Conservation (phyloP, 163 green algal genomes). For the Coccomyxa subellipsoidea region DNA sequence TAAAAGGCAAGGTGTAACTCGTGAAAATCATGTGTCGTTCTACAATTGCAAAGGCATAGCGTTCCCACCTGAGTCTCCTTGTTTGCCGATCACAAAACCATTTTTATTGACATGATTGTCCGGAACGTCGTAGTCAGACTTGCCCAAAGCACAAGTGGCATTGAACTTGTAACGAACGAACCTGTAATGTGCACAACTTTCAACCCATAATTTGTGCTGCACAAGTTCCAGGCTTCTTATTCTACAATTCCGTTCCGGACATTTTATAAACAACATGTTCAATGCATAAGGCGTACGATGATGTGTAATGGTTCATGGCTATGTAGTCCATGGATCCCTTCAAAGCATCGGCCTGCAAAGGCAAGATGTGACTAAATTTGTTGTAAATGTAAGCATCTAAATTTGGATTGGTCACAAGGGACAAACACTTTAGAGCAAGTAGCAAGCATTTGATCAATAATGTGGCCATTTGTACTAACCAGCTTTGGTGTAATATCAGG, state of each 20-base stretch:
- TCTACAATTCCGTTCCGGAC: no score
- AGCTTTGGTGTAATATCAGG: not conserved
- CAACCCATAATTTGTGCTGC: no score
- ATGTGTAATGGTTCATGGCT: conserved; percentile 55
- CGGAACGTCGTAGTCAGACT: no score
- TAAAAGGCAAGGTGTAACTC: no score
- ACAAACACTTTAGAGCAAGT: not conserved
- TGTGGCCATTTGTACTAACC: not conserved
- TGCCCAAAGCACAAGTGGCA: no score
- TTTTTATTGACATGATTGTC: not conserved
- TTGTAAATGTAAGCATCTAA: not conserved
- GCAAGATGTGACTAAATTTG: not conserved
- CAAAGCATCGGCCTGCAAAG: not conserved
- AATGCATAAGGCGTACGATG: not conserved
- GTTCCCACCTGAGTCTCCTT: conserved; percentile 2
- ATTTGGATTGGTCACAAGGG: not conserved
- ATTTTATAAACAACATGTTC: no score
- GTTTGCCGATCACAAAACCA: not conserved
- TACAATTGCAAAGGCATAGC: conserved; percentile 47
- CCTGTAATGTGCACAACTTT: no score
- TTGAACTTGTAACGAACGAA: no score
- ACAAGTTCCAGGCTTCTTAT: no score
- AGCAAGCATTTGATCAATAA: no score
- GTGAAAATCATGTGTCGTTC: no score
- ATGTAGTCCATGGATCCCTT: conserved; percentile 43